Conservation (phyloP, 1,284 basidiomycete genomes). For the Chondrostereum purpureum region DNA sequence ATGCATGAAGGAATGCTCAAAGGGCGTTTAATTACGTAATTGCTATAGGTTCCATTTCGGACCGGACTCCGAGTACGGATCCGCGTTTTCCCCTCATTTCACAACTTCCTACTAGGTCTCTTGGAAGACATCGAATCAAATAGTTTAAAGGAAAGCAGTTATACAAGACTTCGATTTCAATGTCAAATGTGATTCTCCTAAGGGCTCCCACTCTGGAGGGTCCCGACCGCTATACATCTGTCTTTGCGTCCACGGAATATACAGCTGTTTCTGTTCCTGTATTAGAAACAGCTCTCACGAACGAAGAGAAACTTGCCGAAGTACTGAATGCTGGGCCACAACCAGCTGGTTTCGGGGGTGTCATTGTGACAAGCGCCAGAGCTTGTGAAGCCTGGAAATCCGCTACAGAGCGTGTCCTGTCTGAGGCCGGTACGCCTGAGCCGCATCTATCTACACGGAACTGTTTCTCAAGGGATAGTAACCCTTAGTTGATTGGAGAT, state of each 20-base stretch:
- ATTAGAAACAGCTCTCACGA: conserved; percentile 53
- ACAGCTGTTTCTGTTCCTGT: conserved; percentile 53
- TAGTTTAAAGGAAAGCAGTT: no score
- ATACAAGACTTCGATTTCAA: no score
- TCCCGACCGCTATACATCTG: conserved; percentile 46
- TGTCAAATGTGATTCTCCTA: conserved; percentile 44
- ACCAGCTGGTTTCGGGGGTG: conserved; percentile 36
- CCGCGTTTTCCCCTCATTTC: no score
- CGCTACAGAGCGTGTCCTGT: conserved; percentile 25
- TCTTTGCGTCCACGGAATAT: conserved; percentile 39
- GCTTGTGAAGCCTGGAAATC: conserved; percentile 62
- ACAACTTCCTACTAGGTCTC: no score
- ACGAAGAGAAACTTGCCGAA: conserved; percentile 37
- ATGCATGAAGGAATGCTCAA: no score
- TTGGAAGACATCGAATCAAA: no score
- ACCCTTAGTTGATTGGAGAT: conserved; percentile 41
- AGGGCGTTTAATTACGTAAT: no score
- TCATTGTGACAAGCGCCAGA: conserved; percentile 69
- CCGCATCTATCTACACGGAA: no score
- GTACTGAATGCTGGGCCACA: conserved; percentile 35
- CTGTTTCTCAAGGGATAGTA: no score
- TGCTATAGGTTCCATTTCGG: no score
- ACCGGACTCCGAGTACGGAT: no score
- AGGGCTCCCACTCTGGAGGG: conserved; percentile 37
- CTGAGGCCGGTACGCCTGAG: neutral